phyloP scores from a whole-genome alignment of 116 monocot species.

The Dioscorea cayenensis region DNA sequence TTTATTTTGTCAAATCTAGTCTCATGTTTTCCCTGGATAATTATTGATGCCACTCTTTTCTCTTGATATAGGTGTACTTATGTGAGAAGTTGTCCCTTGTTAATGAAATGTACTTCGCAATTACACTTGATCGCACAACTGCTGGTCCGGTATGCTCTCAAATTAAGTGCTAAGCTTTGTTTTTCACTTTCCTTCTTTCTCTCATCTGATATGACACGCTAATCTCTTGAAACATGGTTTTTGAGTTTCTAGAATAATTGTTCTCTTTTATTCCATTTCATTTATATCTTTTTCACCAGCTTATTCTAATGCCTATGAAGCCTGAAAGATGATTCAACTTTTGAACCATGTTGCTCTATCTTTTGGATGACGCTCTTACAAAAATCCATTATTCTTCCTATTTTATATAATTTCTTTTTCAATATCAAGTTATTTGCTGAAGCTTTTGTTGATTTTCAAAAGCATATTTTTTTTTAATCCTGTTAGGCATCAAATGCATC shows the following conservation, averaged over 20 bases:
- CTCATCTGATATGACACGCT: neutral
- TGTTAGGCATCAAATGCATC: no score
- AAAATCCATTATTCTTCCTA: no score
- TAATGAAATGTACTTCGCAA: conserved; percentile 99
- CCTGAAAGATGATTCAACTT: no score
- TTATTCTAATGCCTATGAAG: no score
- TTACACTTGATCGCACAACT: conserved; percentile 85
- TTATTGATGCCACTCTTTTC: neutral
- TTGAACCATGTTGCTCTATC: no score
- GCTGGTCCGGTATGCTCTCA: conserved; percentile 80
- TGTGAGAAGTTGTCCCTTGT: conserved; percentile 87
- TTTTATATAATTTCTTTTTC: no score
- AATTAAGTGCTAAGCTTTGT: neutral
- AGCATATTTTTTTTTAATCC: no score
- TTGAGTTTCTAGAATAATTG: neutral
- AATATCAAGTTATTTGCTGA: no score
- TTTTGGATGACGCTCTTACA: no score
- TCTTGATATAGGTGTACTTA: conserved; percentile 62
- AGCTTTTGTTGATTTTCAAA: no score
- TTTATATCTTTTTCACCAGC: neutral
- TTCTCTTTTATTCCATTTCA: neutral
- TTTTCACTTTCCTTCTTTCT: neutral
- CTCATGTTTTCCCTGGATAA: neutral
- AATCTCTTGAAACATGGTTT: neutral
- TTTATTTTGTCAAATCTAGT: neutral